These are phyloP conservation scores for Akanthomyces dipterigenus DNA, from an alignment of 2,329 filamentous ascomycete genomes.

Conservation along the genomic window DNA sequence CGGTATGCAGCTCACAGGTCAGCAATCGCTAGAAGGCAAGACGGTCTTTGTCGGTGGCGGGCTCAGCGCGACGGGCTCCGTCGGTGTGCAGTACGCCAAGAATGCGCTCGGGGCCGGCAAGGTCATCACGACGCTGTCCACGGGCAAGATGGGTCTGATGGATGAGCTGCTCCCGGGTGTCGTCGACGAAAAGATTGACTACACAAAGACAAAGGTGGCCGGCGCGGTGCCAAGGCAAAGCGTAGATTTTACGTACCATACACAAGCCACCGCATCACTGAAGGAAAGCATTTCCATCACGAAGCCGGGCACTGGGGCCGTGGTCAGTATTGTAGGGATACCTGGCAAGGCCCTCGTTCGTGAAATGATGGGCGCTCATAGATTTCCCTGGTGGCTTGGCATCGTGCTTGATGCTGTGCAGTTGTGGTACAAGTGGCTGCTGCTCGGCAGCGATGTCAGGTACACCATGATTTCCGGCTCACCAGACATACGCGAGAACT, in stretches of 20 bases:
- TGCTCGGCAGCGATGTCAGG: slow-evolving; percentile 37
- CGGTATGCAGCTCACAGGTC: slow-evolving; percentile 30
- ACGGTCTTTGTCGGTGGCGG: slow-evolving; percentile 46
- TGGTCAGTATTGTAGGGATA: slow-evolving; percentile 34
- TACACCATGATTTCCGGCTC: slow-evolving; percentile 41
- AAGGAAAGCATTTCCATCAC: slow-evolving; percentile 31
- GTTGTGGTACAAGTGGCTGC: slow-evolving; percentile 34
- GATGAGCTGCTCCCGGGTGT: slow-evolving; percentile 34
- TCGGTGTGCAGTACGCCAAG: slow-evolving; percentile 43
- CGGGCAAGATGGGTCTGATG: slow-evolving; percentile 41
- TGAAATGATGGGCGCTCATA: slow-evolving; percentile 24
- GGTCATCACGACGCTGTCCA: slow-evolving; percentile 47
- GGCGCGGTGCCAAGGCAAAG: slow-evolving; percentile 30
- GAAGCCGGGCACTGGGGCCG: slow-evolving; percentile 30
- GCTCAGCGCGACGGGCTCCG: slow-evolving; percentile 40
- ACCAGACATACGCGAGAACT: slow-evolving; percentile 31
- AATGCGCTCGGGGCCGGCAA: slow-evolving; percentile 40
- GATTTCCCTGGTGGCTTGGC: slow-evolving; percentile 31
- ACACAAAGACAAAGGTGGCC: slow-evolving; percentile 35
- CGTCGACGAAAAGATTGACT: slow-evolving; percentile 46
- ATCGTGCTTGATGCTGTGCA: slow-evolving; percentile 30
- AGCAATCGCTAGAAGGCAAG: slow-evolving; percentile 37
- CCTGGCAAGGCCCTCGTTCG: slow-evolving; percentile 26
- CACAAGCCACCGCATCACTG: slow-evolving; percentile 32
- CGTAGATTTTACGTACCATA: slow-evolving; percentile 46